Evolutionary conservation across 2,329 filamentous ascomycete species (phyloP).

Genomic region (Coleophoma crateriformis): DNA sequence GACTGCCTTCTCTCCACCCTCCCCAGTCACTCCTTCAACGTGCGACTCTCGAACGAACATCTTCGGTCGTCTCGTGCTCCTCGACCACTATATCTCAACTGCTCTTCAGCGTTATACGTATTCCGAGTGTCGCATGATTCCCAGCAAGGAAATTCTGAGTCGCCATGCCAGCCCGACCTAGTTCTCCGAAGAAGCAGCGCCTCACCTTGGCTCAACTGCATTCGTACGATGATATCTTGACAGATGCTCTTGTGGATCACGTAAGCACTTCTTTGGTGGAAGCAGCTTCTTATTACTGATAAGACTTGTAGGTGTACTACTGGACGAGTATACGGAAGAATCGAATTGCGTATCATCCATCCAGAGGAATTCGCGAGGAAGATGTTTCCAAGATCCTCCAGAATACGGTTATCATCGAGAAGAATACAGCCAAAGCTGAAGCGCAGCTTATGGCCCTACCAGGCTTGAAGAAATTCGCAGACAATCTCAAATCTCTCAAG

Average conservation of each 20-base stretch:
- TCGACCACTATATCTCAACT: too few species aligned
- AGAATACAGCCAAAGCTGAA: conserved; percentile 67
- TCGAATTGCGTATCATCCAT: conserved; percentile 76
- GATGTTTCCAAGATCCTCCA: conserved; percentile 58
- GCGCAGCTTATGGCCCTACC: conserved; percentile 64
- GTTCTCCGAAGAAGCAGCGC: conserved; percentile 56
- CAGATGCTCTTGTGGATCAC: conserved; percentile 91
- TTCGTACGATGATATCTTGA: conserved; percentile 91
- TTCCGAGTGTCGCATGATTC: conserved; percentile 9
- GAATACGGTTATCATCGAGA: conserved; percentile 65
- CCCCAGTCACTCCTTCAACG: too few species aligned
- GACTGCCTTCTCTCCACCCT: too few species aligned
- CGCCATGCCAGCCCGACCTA: conserved; percentile 36
- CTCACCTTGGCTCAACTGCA: conserved; percentile 84
- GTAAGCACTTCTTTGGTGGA: conserved; percentile 49
- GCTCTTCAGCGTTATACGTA: too few species aligned
- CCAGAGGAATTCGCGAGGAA: conserved; percentile 66
- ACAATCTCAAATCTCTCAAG: conserved; percentile 62
- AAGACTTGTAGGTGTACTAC: conserved; percentile 69
- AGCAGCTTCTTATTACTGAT: conserved; percentile 4
- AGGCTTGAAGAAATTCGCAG: conserved; percentile 68
- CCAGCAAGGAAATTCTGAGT: conserved; percentile 4
- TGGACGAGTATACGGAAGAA: conserved; percentile 98
- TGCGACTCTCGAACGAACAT: too few species aligned
- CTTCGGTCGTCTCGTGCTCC: too few species aligned